Evolutionary conservation across 257 asterid species (phyloP), one percentile per base, ranked within the genome.

Genomic region (Linaria vulgaris): DNA sequence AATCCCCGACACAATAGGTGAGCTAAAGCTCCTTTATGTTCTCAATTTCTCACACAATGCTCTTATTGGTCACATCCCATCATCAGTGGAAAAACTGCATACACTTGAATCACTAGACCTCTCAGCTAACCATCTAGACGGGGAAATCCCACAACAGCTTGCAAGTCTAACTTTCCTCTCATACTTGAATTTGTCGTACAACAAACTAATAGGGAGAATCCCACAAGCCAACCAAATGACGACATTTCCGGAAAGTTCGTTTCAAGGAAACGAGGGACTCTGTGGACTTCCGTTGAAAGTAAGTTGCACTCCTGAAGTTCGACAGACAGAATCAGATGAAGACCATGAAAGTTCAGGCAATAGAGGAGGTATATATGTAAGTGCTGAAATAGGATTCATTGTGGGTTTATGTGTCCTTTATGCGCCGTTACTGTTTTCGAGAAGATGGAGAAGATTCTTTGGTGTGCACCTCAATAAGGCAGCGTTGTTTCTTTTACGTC

Each of bases 21-120:
- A 57, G 0, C 68, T 77, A 7, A 48, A 52, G 13, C 52, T 79
- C 0, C 75, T 83, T 19, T 62, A 68, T 41, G 23, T 63, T 14
- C 77, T 83, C 47, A 75, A 83, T 73, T 70, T 83, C 23, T 83
- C 83, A 16, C 66, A 31, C 66, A 79, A 77, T 45, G 31, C 77
- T 25, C 64, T 78, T 37, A 66, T 69, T 0, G 85, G 81, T 19
- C 65, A 55, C 1, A 74, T 80, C 63, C 88, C 82, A 21, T 11
- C 51, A 52, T 67, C 79, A 0, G 41, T 67, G 1, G 88, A 72
- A 12, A 53, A 65, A 22, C 27, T 2, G 61, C n/a, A n/a, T n/a
- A n/a, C n/a, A n/a, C n/a, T n/a, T n/a, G n/a, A n/a, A n/a, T n/a
- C n/a, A n/a, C n/a, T n/a, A n/a, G n/a, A n/a, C n/a, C n/a, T n/a